Conservation (phyloP, 1,139 yeast genomes). For the Saccharomycopsis hybrid region DNA sequence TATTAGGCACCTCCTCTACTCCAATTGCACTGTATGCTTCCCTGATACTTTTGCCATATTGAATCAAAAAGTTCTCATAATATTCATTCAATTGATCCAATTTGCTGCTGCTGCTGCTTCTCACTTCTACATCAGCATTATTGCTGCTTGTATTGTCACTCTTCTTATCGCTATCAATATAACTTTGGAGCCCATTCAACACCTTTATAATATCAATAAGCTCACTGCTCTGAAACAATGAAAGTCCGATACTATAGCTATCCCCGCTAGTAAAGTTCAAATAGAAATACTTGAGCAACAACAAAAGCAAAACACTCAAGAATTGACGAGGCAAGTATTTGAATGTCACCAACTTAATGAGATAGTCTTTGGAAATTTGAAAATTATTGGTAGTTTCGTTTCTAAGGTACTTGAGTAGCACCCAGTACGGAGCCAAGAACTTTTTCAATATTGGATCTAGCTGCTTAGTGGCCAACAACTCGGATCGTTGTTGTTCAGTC, state of each 20-base stretch:
- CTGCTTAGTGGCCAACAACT: constrained; percentile 4
- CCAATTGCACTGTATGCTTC: constrained; percentile 7
- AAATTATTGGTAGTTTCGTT: constrained; percentile 27
- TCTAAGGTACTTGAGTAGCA: constrained; percentile 45
- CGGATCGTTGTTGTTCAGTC: constrained; percentile 28
- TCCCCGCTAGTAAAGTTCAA: constrained; percentile 12
- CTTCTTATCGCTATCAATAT: not conserved
- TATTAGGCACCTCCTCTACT: constrained; percentile 10
- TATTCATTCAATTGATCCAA: not conserved
- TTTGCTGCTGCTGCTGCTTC: not conserved
- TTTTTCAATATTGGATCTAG: constrained; percentile 55
- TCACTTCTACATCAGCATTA: too few species aligned
- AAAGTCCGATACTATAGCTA: constrained; percentile 10
- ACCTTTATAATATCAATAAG: constrained; percentile 12
- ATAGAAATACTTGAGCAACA: constrained; percentile 17
- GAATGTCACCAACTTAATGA: constrained; percentile 55
- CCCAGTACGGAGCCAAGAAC: constrained; percentile 68
- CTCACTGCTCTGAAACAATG: constrained; percentile 16
- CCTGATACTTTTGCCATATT: not conserved
- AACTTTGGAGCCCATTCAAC: constrained; percentile 10
- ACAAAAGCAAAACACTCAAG: constrained; percentile 24
- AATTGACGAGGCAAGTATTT: constrained; percentile 56
- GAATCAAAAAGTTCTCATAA: constrained; percentile 8
- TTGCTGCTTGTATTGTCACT: too few species aligned
- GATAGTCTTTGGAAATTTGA: constrained; percentile 30